Base-by-base conservation (phyloP, 2,329 filamentous ascomycete genomes). In the Exophiala calicioides region DNA sequence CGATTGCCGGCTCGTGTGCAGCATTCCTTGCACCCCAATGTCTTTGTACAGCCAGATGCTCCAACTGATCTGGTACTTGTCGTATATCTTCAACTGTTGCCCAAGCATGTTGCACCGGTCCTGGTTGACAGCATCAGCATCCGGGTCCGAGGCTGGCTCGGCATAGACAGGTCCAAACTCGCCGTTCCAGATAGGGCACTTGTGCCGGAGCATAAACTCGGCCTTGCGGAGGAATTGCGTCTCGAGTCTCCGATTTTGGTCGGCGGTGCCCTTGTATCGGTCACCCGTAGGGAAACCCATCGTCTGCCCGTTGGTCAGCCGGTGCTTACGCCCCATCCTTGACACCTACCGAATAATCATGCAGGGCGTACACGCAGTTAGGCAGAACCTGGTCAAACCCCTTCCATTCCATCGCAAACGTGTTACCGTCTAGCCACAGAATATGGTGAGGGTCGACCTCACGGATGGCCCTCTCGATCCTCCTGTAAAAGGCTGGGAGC, bases 11-110 rank as follows among this genome's bases (percentile, higher is more conserved):
- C 65, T 65, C 0, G 73, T 65, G 48, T 76, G 72, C 0, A 77
- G 64, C 76, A 80, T 79, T 6, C 76, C 78, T 61, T 79, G 75
- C 39, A 75, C 69, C 0, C 77, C 76, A 24, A 80, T 72, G 47
- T 81, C 77, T 59, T 80, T 80, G 62, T 79, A 80, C 0, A 77
- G 62, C 77, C 77, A 80, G 57, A 83, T 83, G 13, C 66, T 74
- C 80, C 80, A 84, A 44, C 69, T 67, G 27, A 77, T 75, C 38
- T 70, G 61, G 45, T 75, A 60, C 60, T 74, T 71, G 38, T 74
- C 70, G 59, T 80, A 80, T 35, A 80, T 73, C 7, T 63, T 61
- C 20, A 80, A 61, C 57, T 77, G 74, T 10, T 69, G 68, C 8
- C 68, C 68, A 3, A 77, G 65, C 21, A 77, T 63, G 18, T 68